Base-by-base conservation (phyloP, 2,329 filamentous ascomycete species). In the Pseudogymnoascus sp. region DNA sequence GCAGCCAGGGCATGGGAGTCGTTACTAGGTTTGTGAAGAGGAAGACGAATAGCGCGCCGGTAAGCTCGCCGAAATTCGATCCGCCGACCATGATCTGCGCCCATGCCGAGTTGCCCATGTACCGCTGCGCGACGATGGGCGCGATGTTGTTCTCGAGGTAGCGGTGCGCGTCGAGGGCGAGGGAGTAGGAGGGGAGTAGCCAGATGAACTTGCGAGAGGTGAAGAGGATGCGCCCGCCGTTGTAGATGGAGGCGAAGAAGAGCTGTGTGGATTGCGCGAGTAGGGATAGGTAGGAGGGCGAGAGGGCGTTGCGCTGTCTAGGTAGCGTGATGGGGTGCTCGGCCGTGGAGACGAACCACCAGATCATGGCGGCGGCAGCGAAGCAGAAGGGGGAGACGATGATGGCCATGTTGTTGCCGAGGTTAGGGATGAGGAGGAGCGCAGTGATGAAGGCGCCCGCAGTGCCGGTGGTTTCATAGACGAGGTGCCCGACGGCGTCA, bases 351-450 rank as follows among this genome's bases (percentile, higher is more conserved):
- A 82, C 75, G 68, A 80, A 80, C 69, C 74, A 78, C 79, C 79
- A 82, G 5, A 74, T 65, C 21, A 73, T 65, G 5, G 76, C 74
- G n/a, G 76, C 75, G 33, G 73, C 61, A 5, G 72, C 65, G 67
- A 80, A 82, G 70, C 77, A 79, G 33, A 81, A 74, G 0, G 80
- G 80, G 0, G 79, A 80, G 66, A 82, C 75, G 64, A 81, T 75
- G 70, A 81, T 81, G 43, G 79, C 77, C 63, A 77, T 78, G 71
- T 81, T 82, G 71, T 81, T 80, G 38, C 80, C 80, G 11, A 81
- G 75, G 43, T 72, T 71, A 1, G 79, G 79, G 60, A 82, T 81
- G n/a, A 82, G 70, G 8, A 73, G 78, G n/a, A 81, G 73, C 5
- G 78, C 79, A 1, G 79, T 81, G 62, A 74, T 74, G 64, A 82